These are phyloP conservation scores for Penstemon davidsonii DNA, from an alignment of 257 asterid genomes.

Conservation along the genomic window DNA sequence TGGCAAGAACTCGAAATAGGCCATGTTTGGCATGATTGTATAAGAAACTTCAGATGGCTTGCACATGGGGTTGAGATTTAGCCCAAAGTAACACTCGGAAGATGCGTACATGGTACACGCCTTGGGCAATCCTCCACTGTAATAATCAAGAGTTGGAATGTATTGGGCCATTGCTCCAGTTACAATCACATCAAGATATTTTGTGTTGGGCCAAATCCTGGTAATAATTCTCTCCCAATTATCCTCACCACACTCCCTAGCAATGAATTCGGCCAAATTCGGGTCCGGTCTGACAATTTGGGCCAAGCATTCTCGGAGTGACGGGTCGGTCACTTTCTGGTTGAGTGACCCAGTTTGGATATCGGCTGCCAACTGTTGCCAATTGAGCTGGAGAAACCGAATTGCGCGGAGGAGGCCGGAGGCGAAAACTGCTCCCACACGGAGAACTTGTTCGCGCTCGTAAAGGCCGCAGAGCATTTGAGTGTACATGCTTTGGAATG, in stretches of 20 bases:
- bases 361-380: conserved; percentile 57
- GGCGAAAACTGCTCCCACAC: conserved; percentile 94
- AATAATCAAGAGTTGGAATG: conserved; percentile 86
- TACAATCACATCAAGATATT: conserved; percentile 84
- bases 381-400: conserved; percentile 86
- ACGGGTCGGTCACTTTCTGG: conserved; percentile 54
- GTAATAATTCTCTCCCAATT: conserved; percentile 83
- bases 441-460: conserved; percentile 83
- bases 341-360: conserved; percentile 66
- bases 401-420: conserved; percentile 98
- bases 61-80: conserved; percentile 90
- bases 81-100: conserved; percentile 91
- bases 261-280: conserved; percentile 54
- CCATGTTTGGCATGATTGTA: conserved; percentile 99
- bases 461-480: conserved; percentile 96
- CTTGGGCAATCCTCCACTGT: conserved; percentile 74
- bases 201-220: conserved; percentile 89
- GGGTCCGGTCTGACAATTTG: conserved; percentile 50
- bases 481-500: conserved; percentile 94
- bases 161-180: conserved; percentile 99
- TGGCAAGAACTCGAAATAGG: conserved; percentile 86
- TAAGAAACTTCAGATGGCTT: conserved; percentile 81
- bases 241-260: conserved; percentile 53
- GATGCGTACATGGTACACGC: conserved; percentile 99
- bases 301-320: conserved; percentile 50